A percentile compares a stretch with the other conserved stretches of the same genome.
phyloP scores from a whole-genome alignment of 23 red algal genomes.

The Agarophyton chilense region DNA sequence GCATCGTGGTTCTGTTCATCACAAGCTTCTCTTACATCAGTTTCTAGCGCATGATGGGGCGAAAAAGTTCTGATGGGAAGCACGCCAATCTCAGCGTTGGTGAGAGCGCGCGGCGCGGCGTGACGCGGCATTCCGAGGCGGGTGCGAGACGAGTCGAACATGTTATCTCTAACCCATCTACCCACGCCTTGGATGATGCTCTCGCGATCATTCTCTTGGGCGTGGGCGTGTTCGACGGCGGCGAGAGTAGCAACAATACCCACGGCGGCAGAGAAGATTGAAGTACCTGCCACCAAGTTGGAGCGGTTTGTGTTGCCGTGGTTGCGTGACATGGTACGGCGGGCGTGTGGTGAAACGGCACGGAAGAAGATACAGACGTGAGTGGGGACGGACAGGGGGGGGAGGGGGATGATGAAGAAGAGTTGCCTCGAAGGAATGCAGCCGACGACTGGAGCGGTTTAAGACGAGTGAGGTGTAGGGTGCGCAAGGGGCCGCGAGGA shows the following conservation, averaged over 20 bases:
- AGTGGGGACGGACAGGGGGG: neutral
- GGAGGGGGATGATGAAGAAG: neutral
- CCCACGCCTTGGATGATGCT: conserved; percentile 53
- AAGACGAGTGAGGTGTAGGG: neutral
- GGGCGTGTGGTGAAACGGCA: neutral
- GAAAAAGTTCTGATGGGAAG: conserved; percentile 36
- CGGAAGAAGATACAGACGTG: neutral
- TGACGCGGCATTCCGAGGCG: neutral
- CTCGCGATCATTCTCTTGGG: conserved; percentile 57
- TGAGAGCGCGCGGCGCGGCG: conserved; percentile 39
- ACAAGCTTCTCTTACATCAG: neutral
- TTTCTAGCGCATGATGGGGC: neutral
- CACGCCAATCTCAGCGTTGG: conserved; percentile 29
- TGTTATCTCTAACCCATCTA: conserved; percentile 52
- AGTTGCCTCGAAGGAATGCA: neutral
- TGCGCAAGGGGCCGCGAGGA: neutral
- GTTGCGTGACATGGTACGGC: conserved; percentile 22
- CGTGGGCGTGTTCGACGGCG: conserved; percentile 60
- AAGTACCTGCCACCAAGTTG: conserved; percentile 27
- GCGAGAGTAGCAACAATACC: conserved; percentile 54
- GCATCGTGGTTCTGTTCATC: conserved; percentile 1
- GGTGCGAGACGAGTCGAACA: conserved; percentile 21
- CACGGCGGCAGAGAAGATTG: conserved; percentile 44
- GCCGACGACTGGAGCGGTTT: neutral
- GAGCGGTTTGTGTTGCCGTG: conserved; percentile 36